These are phyloP conservation scores for Trypanosoma congolense DNA, from an alignment of 208 protist species.

Conservation along the genomic window DNA sequence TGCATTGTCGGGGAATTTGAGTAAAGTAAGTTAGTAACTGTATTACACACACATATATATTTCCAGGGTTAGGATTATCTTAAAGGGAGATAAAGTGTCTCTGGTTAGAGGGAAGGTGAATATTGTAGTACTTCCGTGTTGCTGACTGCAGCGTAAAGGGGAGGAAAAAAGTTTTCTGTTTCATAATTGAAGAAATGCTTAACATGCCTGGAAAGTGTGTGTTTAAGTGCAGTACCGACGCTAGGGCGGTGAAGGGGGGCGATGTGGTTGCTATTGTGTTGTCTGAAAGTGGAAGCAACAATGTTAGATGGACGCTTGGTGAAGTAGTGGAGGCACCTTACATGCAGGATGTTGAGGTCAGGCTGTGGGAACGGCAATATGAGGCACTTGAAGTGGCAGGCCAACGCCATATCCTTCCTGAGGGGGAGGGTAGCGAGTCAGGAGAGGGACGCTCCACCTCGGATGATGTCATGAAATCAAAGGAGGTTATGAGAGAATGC, in stretches of 20 bases:
- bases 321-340: conserved; percentile 63
- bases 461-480: conserved; percentile 44
- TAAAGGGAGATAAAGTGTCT: no score
- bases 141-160: no score
- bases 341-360: conserved; percentile 66
- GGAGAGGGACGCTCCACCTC: conserved; percentile 34
- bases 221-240: conserved; percentile 17
- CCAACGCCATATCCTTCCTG: conserved; percentile 14
- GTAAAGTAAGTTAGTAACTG: no score
- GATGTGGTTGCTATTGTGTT: conserved; percentile 71
- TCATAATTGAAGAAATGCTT: neutral
- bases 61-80: no score
- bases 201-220: neutral
- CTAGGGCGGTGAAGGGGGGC: conserved; percentile 53
- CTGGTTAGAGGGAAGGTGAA: no score
- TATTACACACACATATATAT: no score
- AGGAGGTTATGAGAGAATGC: conserved; percentile 51
- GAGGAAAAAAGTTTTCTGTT: no score
- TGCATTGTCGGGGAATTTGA: no score
- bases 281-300: conserved; percentile 42
- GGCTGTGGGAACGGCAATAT: conserved; percentile 53
- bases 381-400: conserved; percentile 42
- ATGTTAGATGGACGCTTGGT: conserved; percentile 76
- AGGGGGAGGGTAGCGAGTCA: no score
- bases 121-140: no score